Base-by-base conservation (phyloP, 2,329 filamentous ascomycete genomes). In the Magnaporthales sp. region DNA sequence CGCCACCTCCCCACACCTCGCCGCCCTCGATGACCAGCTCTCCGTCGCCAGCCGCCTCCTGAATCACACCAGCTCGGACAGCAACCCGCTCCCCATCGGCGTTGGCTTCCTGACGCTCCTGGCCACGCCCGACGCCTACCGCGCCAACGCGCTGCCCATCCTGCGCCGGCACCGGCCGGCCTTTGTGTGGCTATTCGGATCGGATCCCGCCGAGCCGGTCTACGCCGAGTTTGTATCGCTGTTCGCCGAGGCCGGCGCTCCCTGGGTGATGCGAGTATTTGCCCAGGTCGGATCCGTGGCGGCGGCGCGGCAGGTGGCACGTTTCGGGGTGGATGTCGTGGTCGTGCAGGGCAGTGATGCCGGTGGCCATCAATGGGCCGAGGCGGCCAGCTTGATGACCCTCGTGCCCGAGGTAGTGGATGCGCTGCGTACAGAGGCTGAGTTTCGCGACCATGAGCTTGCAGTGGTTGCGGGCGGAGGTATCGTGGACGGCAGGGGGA, bases 121-220 rank as follows among this genome's bases (percentile, higher is more conserved):
- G 64, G 74, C 76, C 27, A 77, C 78, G 27, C 70, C 78, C 1
- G n/a, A 67, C 0, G 24, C 46, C 32, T 69, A 75, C 64, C 84
- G 84, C 69, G 68, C 71, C 29, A 68, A 74, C 67, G 22, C 78
- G 79, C 1, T 73, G 86, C 1, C 81, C 83, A 66, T 89, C 13
- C 76, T 91, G 22, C 72, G 73, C 27, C 76, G 79, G 68, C 82
- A 87, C 73, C 76, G 75, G 0, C 87, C 88, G 1, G 83, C 82
- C 2, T 87, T 86, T 0, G 79, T 88, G 9, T 91, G 89, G 89
- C 80, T 91, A 62, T 91, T 90, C 71, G 88, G 88, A 2, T 86
- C 87, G 1, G 74, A 80, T 19, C 73, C 77, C 22, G 58, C 66
- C 66, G 65, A 26, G 15, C 38, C 38, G 11, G 32, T 15, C 3